These are phyloP conservation scores for Kwoniella dejecticola DNA, from an alignment of 768 basidiomycete species.

Conservation along the genomic window DNA sequence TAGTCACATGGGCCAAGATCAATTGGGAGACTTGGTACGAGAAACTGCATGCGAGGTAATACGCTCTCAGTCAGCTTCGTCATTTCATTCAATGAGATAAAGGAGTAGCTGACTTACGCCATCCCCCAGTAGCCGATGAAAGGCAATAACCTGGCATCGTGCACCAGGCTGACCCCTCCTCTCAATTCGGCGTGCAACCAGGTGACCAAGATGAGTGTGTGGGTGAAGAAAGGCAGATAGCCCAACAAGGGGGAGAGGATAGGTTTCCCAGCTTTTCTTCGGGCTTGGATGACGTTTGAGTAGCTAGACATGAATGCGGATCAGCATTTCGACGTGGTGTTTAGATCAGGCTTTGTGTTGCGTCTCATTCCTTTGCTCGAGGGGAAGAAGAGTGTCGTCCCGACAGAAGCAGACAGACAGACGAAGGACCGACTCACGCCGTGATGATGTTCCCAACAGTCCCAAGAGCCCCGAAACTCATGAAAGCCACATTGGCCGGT, in stretches of 20 bases:
- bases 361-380: not conserved
- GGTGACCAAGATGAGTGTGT: constrained; percentile 69
- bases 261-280: constrained; percentile 56
- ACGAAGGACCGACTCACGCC: constrained; percentile 59
- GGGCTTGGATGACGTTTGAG: constrained; percentile 73
- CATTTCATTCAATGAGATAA: not conserved
- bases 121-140: constrained; percentile 90
- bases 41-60: constrained; percentile 35
- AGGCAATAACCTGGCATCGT: constrained; percentile 76
- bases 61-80: not conserved
- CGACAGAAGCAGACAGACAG: no score
- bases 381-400: not conserved
- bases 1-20: constrained; percentile 90
- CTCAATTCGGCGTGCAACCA: constrained; percentile 77
- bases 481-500: constrained; percentile 81
- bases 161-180: constrained; percentile 68
- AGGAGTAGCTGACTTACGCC: constrained; percentile 33
- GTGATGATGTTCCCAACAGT: constrained; percentile 77
- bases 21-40: constrained; percentile 78
- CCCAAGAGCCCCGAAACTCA: constrained; percentile 72
- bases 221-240: constrained; percentile 76
- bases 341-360: no score
- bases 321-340: no score
- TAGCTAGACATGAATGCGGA: constrained; percentile 61
- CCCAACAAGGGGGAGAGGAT: constrained; percentile 65